A percentile compares a stretch with the other conserved stretches of the same genome.
Evolutionary conservation across 108 stramenopile genomes (phyloP).

Genomic region (Cyclotella sp.): DNA sequence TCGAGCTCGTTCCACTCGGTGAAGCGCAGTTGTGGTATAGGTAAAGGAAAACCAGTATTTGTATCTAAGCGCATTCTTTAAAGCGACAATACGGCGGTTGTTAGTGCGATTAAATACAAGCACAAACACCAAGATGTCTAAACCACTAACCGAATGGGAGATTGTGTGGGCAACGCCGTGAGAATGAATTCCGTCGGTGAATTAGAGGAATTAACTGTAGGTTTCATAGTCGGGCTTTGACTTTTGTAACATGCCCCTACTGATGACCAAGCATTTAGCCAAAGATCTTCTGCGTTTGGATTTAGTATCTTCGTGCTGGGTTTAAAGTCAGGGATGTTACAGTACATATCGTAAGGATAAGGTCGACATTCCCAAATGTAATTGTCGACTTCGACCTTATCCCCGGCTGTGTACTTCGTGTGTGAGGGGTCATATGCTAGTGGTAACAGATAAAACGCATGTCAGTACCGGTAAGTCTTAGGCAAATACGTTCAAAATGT

Average conservation of each 20-base stretch:
- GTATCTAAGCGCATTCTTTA: background rate
- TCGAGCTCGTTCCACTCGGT: slow-evolving; percentile 15
- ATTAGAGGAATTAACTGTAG: background rate
- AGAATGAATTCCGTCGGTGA: slow-evolving; percentile 1
- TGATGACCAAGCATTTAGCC: slow-evolving; percentile 8
- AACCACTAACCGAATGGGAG: background rate
- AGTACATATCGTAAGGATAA: slow-evolving; percentile 14
- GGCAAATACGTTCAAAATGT: background rate
- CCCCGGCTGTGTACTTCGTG: slow-evolving; percentile 8
- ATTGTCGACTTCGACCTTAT: background rate
- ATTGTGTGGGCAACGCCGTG: slow-evolving; percentile 13
- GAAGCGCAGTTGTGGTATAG: slow-evolving; percentile 21
- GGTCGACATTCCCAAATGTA: slow-evolving; percentile 7
- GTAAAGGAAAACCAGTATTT: background rate
- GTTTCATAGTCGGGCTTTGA: background rate
- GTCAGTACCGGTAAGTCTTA: background rate
- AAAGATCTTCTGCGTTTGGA: slow-evolving; percentile 7
- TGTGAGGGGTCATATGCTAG: background rate
- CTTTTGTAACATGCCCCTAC: background rate
- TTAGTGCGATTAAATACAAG: too few species aligned
- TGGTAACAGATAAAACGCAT: background rate
- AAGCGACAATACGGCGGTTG: too few species aligned
- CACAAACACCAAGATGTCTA: background rate
- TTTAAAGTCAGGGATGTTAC: slow-evolving; percentile 12
- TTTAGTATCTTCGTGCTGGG: background rate